phyloP scores from a whole-genome alignment of 768 basidiomycete species.

The Strobilomyces dryophilus region DNA sequence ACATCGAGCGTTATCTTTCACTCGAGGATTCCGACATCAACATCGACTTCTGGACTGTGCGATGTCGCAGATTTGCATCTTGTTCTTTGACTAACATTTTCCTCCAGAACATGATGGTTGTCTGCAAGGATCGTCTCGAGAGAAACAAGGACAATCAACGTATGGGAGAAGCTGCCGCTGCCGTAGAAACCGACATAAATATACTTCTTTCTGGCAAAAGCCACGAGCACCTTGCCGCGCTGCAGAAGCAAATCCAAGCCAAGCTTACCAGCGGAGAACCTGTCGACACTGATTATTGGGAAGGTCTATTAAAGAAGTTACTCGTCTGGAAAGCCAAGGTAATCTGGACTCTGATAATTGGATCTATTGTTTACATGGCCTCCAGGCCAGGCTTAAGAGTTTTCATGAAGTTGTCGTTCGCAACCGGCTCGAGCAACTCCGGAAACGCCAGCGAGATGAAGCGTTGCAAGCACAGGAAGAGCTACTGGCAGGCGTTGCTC shows the following conservation, averaged over 20 bases:
- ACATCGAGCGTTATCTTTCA: slow-evolving; percentile 87
- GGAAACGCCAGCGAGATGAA: slow-evolving; percentile 94
- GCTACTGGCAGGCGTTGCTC: slow-evolving; percentile 72
- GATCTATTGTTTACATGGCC: slow-evolving; percentile 4
- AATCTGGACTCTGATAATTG: background rate
- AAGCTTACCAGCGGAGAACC: slow-evolving; percentile 92
- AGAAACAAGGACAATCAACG: slow-evolving; percentile 57
- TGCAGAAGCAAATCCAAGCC: slow-evolving; percentile 83
- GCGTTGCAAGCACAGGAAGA: slow-evolving; percentile 93
- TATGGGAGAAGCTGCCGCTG: slow-evolving; percentile 66
- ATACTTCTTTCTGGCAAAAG: slow-evolving; percentile 80
- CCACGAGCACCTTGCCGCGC: slow-evolving; percentile 73
- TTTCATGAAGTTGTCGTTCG: slow-evolving; percentile 96
- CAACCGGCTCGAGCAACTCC: slow-evolving; percentile 92
- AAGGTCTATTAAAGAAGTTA: slow-evolving; percentile 83
- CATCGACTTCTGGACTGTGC: slow-evolving; percentile 96
- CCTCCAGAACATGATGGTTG: slow-evolving; percentile 90
- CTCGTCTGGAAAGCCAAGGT: slow-evolving; percentile 98
- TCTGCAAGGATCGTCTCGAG: slow-evolving; percentile 89
- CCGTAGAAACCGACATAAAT: slow-evolving; percentile 82
- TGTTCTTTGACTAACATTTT: slow-evolving; percentile 3
- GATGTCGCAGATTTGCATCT: slow-evolving; percentile 17
- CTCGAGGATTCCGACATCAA: slow-evolving; percentile 82
- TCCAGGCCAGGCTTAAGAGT: slow-evolving; percentile 82
- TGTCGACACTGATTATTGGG: slow-evolving; percentile 98